Base-by-base conservation (phyloP, 768 basidiomycete species). In the Hericium erinaceus region DNA sequence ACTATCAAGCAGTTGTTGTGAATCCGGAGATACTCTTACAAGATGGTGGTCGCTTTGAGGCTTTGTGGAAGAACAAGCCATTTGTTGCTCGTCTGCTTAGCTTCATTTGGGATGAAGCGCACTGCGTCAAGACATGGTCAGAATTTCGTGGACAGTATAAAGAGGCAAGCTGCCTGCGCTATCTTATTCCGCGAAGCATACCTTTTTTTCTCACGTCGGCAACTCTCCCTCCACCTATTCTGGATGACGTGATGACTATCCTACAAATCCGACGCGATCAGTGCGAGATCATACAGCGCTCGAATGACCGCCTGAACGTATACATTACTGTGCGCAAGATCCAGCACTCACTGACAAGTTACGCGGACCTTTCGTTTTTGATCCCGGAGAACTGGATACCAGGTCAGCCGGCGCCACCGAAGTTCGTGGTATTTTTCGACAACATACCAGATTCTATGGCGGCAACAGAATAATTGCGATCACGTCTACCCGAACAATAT, bases 71-170 rank as follows among this genome's bases (percentile, higher is more conserved):
- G 46, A 60, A 61, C 16, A 18, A 49, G 1, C 24, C 24, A 6
- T 72, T 72, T 54, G 61, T 59, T 0, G 48, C 57, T 12, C 48
- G 55, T 3, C 54, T 70, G 4, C 58, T 74, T 11, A 64, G 64
- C 58, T 56, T 74, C 16, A 65, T 68, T 8, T 66, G 74, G 37
- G 75, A 77, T 56, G 73, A 77, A 60, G 74, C 64, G 0, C 75
- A 77, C 51, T 75, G 74, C 54, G 66, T 74, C 22, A 72, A 65
- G 18, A 62, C 68, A 49, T 76, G 75, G 75, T 68, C 67, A 11
- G 50, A 41, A 3, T 77, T 78, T 58, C 62, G 72, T 0, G 64
- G 63, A 3, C 69, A 73, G 18, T 78, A 75, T 55, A 48, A 39
- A n/a, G 54, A 66, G 11, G 26, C 71, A 2, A 63, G 64, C 6